Evolutionary conservation across 768 basidiomycete genomes (phyloP), one percentile per base, ranked within the genome.

Genomic region (Boletus rubropictus): DNA sequence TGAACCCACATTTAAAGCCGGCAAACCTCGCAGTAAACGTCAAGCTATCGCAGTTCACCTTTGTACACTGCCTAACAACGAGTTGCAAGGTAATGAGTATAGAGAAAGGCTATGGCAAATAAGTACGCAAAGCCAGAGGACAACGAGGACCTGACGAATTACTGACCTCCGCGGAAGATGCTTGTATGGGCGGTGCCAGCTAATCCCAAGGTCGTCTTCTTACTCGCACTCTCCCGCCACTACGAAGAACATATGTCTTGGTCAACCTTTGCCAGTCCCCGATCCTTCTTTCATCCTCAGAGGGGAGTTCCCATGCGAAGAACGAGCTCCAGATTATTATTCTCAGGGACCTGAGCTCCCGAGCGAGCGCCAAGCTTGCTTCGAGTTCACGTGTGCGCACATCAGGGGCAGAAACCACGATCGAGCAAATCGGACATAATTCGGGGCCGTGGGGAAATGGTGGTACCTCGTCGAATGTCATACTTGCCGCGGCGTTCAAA

Each of bases 271-370:
- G 28, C 58, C 58, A 52, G 50, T 61, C 55, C 5, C 55, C 57
- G 32, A 46, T 46, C 48, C 35, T 57, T 41, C 42, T 44, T 39
- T 52, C 52, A 27, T 48, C 58, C 29, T 44, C 59, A 42, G 33
- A 41, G 25, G 48, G 34, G 6, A 42, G 54, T 53, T 50, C 46
- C 34, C 48, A 49, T 20, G 59, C 41, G 51, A 78, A 75, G 51
- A 75, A 75, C 0, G 80, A 74, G 45, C 74, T 77, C 78, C 80
- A 84, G 15, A 71, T 64, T 24, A 82, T 63, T 1, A 62, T 70
- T 43, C 65, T 56, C 12, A 83, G 46, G 3, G 70, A 62, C 41
- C 71, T 72, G 41, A 83, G 61, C 39, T 65, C 65, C 46, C 61
- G 65, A 3, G 73, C 76, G 21, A 84, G 58, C 21, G 68, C 49